Conservation (phyloP, 768 basidiomycete genomes). For the Pleurotus eryngii region DNA sequence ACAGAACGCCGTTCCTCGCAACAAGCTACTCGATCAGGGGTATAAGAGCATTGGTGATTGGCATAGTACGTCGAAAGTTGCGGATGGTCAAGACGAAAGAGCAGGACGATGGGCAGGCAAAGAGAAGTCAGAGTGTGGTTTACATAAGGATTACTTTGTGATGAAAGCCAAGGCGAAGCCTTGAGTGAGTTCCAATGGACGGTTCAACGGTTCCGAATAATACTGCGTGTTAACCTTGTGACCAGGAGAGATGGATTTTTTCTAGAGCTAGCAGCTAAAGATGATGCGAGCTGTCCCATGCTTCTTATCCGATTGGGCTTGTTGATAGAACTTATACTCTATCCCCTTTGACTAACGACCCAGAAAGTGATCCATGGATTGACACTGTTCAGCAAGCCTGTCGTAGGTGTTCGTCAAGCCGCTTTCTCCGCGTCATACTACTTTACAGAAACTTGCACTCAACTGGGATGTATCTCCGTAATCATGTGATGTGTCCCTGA, state of each 20-base stretch:
- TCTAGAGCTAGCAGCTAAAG: background rate
- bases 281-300: background rate
- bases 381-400: background rate
- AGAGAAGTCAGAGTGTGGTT: slow-evolving; percentile 91
- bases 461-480: slow-evolving; percentile 1
- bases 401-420: too few species aligned
- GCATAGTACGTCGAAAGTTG: slow-evolving; percentile 83
- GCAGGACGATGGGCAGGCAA: slow-evolving; percentile 90
- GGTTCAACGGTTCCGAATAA: background rate
- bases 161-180: slow-evolving; percentile 57
- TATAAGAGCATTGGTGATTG: slow-evolving; percentile 97
- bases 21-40: slow-evolving; percentile 83
- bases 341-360: background rate
- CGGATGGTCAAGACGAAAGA: slow-evolving; percentile 78
- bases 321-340: background rate
- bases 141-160: slow-evolving; percentile 88
- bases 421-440: too few species aligned
- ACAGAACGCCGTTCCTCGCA: slow-evolving; percentile 80
- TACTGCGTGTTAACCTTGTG: slow-evolving; percentile 5
- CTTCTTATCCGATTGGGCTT: background rate
- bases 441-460: background rate
- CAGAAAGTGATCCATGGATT: background rate
- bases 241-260: background rate
- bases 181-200: slow-evolving; percentile 1
- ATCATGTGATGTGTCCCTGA: slow-evolving; percentile 3